These are phyloP conservation scores for Beauveria rudraprayagi DNA, from an alignment of 2,329 filamentous ascomycete genomes.

Conservation along the genomic window DNA sequence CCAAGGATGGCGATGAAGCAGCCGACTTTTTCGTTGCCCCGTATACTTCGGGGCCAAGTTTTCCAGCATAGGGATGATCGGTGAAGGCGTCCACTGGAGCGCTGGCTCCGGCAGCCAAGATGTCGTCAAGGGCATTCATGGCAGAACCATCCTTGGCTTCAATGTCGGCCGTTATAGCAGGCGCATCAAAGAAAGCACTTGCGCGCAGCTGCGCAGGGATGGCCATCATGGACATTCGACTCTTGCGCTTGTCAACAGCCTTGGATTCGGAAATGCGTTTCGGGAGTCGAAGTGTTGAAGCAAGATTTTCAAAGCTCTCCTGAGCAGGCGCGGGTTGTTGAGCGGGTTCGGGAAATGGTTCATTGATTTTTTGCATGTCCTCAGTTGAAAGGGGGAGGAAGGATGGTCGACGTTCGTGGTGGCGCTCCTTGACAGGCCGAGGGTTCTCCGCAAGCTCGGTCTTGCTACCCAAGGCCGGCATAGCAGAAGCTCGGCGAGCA, in stretches of 20 bases:
- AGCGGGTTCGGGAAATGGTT: not conserved
- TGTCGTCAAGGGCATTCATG: constrained; percentile 80
- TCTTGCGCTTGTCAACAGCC: constrained; percentile 24
- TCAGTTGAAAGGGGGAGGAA: constrained; percentile 8
- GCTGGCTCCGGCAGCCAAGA: constrained; percentile 78
- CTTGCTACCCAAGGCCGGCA: constrained; percentile 15
- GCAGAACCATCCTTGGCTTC: constrained; percentile 71
- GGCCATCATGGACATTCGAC: constrained; percentile 23
- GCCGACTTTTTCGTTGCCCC: constrained; percentile 46
- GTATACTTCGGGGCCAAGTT: constrained; percentile 68
- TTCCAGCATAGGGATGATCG: constrained; percentile 75
- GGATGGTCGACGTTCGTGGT: constrained; percentile 8
- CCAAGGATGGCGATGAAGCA: constrained; percentile 20
- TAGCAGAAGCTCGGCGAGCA: constrained; percentile 18
- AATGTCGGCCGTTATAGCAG: constrained; percentile 42
- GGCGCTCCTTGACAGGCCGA: constrained; percentile 40
- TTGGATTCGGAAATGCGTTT: constrained; percentile 26
- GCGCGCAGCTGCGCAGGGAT: constrained; percentile 81
- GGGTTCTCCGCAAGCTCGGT: constrained; percentile 12
- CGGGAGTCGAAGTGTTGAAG: constrained; percentile 23
- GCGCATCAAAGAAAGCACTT: constrained; percentile 81
- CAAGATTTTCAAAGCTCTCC: constrained; percentile 7
- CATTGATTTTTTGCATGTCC: constrained; percentile 5
- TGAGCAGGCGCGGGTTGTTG: not conserved
- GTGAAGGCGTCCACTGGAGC: constrained; percentile 90